Evolutionary conservation across 2,329 filamentous ascomycete species (phyloP).

Genomic region (Epichloe baconii): DNA sequence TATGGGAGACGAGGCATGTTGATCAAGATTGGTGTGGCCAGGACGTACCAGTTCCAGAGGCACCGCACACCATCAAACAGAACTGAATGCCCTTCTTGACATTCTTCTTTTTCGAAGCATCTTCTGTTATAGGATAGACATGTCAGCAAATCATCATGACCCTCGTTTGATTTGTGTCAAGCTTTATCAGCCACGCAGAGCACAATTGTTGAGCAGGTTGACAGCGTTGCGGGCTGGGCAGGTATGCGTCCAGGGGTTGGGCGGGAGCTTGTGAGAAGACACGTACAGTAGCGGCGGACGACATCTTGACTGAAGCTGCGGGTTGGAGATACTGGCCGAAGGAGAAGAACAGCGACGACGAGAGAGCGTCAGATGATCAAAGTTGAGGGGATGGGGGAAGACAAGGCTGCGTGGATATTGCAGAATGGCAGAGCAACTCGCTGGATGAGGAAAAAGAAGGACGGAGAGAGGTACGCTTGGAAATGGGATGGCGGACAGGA

Average conservation of each 20-base stretch:
- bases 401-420: slow-evolving; percentile 2
- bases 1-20: background rate
- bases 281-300: slow-evolving; percentile 12
- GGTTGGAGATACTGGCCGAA: slow-evolving; percentile 5
- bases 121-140: slow-evolving; percentile 40
- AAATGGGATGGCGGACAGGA: slow-evolving; percentile 5
- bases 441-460: slow-evolving; percentile 7
- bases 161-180: background rate
- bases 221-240: background rate
- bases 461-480: slow-evolving; percentile 5
- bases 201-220: slow-evolving; percentile 2
- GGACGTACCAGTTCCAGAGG: slow-evolving; percentile 84
- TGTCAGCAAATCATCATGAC: slow-evolving; percentile 14
- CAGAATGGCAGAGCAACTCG: slow-evolving; percentile 5
- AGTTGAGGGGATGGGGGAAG: slow-evolving; percentile 4
- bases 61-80: slow-evolving; percentile 99
- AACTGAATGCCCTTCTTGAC: slow-evolving; percentile 99
- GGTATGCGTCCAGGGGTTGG: slow-evolving; percentile 1
- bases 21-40: background rate
- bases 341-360: slow-evolving; percentile 6
- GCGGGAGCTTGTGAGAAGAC: slow-evolving; percentile 3
- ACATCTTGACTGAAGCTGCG: slow-evolving; percentile 11
- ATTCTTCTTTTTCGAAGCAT: slow-evolving; percentile 99
- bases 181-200: slow-evolving; percentile 5
- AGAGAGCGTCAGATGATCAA: slow-evolving; percentile 6